Evolutionary conservation across 352 stramenopile species (phyloP), one percentile per base, ranked within the genome.

Genomic region (Stephanocyclus meneghinianus): DNA sequence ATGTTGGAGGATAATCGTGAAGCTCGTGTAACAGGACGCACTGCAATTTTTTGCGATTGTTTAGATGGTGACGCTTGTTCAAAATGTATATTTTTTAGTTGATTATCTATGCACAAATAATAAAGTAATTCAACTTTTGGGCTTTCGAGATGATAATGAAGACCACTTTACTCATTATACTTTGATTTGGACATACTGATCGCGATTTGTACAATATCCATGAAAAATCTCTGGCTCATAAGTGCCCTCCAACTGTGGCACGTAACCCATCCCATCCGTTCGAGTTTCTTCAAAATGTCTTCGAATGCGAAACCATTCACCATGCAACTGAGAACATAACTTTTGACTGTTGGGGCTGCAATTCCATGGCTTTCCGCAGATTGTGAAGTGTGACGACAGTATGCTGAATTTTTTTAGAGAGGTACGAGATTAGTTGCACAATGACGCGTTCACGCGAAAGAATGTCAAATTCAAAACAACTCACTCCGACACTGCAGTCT

Each of bases 341-440:
- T 47, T 44, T n/a, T 61, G 10, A 29, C 42, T 57, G 29, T 51
- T 2, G 1, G 9, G 0, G 4, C 5, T 42, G 53, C 87, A 92
- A 44, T 53, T 69, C 75, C 80, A 89, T 16, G 87, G 87, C 63
- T 92, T 92, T 56, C 72, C 55, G 71, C 87, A 92, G 40, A 89
- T 50, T n/a, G 87, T 91, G 51, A 90, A 88, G 75, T 92, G 87
- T 11, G 65, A 53, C 4, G 81, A 85, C 15, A 83, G 75, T 18
- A 92, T 76, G 48, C 82, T 63, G 11, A 42, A 44, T 18, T 62
- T 42, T 40, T 62, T 40, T 15, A 26, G 2, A 44, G 13, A 32
- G 45, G 32, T 0, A n/a, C 48, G 35, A 35, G 57, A 50, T 18
- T 29, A 26, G 5, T 6, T 32, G 26, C 15, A 32, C 45, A 21